Evolutionary conservation across 441 rosid species (phyloP), one percentile per base, ranked within the genome.

Genomic region (Eutrema salsugineum): DNA sequence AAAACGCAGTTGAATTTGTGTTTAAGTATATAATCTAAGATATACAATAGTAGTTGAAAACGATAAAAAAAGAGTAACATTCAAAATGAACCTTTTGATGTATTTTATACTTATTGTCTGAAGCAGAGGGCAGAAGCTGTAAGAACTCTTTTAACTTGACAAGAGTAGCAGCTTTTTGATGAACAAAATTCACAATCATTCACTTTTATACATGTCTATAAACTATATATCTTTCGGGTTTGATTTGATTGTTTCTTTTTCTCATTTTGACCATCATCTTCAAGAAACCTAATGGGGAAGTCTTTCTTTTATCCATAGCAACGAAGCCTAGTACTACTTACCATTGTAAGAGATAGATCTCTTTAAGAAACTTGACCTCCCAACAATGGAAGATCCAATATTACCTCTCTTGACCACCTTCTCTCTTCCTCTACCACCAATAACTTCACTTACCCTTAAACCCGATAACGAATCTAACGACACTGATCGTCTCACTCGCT

Each of bases 291-390:
- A 42, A 46, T 40, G 39, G 6, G 4, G 48, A n/a, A 42, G 28
- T 12, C 59, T 56, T 56, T 48, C 11, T 39, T 60, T 60, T 49
- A 9, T 47, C 15, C 28, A 3, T 20, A 24, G 27, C 27, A 24
- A 3, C 3, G 27, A 24, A 24, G 27, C 20, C 39, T 56, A 1
- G 14, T 36, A 5, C 39, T 74, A 75, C 69, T 75, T 54, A 8
- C 78, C 78, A 54, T 40, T 47, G 24, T 38, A 75, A 68, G 79
- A 75, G 54, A 75, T 69, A 36, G 75, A 68, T 46, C 79, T 75
- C 66, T 69, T 75, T 54, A 75, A 68, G 74, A 75, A 75, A 62
- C 75, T 55, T 46, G 75, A 62, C 70, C 70, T 75, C 70, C 74
- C 78, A 60, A 42, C 63, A 33, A 66, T 27, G 6, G 78, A 74